Evolutionary conservation across 371 early-diverging fungal species (phyloP).

Genomic region (Sporodiniella umbellata): DNA sequence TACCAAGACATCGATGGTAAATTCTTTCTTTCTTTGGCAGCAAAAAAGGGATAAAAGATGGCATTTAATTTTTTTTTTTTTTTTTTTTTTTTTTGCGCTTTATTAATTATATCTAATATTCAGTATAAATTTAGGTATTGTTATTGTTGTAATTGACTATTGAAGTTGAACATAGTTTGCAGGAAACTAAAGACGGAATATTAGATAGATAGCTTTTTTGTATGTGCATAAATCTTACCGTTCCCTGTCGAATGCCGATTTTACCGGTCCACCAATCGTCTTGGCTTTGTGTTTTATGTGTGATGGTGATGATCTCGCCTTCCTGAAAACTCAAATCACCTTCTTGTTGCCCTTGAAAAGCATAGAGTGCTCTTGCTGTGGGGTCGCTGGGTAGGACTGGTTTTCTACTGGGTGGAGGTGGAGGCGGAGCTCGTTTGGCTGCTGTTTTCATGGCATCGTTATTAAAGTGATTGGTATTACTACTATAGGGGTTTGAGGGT

Average conservation of each 20-base stretch:
- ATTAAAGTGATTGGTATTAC: too few relatives aligned
- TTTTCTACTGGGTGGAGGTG: conserved; percentile 10
- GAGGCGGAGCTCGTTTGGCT: conserved; percentile 14
- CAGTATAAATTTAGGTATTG: too few relatives aligned
- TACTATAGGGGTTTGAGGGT: conserved; percentile 1
- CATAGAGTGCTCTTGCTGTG: conserved; percentile 68
- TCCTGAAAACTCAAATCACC: conserved; percentile 76
- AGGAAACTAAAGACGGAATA: conserved; percentile 53
- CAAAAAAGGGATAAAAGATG: too few relatives aligned
- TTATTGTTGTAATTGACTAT: too few relatives aligned
- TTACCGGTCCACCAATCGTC: conserved; percentile 88
- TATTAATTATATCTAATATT: too few relatives aligned
- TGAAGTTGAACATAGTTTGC: conserved; percentile 68
- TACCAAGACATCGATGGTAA: too few relatives aligned
- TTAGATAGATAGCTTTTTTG: neutral
- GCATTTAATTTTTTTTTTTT: too few relatives aligned
- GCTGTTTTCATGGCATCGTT: too few relatives aligned
- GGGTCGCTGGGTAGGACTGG: conserved; percentile 15
- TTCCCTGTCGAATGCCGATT: conserved; percentile 60
- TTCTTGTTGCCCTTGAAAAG: conserved; percentile 69
- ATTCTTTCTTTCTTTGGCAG: too few relatives aligned
- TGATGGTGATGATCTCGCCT: conserved; percentile 74
- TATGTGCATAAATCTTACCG: conserved; percentile 41
- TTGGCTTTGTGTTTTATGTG: conserved; percentile 62
- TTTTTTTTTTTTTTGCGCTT: too few relatives aligned